Base-by-base conservation (phyloP, 148 eudicot genomes). In the Nyssa sinensis region DNA sequence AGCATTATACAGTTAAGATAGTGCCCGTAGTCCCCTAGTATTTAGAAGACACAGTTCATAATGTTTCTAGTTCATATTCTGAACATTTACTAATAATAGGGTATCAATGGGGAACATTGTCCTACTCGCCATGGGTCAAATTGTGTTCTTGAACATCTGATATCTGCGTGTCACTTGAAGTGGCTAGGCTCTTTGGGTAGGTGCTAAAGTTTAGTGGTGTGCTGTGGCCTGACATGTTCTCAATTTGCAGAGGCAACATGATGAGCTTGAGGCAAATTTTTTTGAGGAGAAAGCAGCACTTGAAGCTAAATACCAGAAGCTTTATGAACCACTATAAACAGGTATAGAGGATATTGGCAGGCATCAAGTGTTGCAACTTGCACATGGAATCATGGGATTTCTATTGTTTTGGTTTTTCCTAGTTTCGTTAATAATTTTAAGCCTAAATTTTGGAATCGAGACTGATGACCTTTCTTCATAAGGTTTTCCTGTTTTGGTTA, bases 251-350 rank as follows among this genome's bases (percentile, higher is more conserved):
- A 84, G 88, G 67, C 84, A 90, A 85, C 98, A 94, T 64, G 90
- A 94, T 74, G 95, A 90, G 78, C 80, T 94, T 25, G 95, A 88
- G 85, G 89, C 93, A n/a, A 94, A 88, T 49, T 94, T 90, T 81
- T 84, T 87, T 62, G 97, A 87, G 79, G 98, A 91, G 88, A 92
- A 89, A 78, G 97, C 95, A 44, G 90, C 90, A 41, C 93, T 94
- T 70, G 97, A 94, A 85, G 93, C 90, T 66, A 94, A 92, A 72
- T 94, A 90, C 80, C 97, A 90, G 79, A 91, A 91, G 83, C 91
- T 90, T 27, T 94, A 91, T 75, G 89, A 88, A 74, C 98, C 98
- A 39, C 75, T 87, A 5, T 91, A 94, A 49, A 44, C 85, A 90
- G 97, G 98, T 91, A n/a, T 64, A 65, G 16, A 13, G 17, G 21